Percentiles rank a stretch among this genome's conserved stretches.
These are phyloP conservation scores for Albifimbria verrucaria DNA, from an alignment of 2,329 filamentous ascomycete species.

Conservation along the genomic window DNA sequence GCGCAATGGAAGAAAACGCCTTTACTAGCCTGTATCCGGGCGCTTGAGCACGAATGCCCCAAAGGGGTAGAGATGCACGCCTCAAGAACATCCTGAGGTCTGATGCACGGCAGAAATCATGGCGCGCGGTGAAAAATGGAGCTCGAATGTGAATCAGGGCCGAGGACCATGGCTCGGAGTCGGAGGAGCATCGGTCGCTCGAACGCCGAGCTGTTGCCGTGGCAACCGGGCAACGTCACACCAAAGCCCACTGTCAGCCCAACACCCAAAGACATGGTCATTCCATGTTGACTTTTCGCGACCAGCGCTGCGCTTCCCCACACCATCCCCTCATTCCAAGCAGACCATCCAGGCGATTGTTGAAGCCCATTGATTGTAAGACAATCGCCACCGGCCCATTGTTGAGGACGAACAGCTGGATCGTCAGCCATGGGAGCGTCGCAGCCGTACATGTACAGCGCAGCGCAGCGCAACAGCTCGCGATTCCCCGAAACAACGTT, in stretches of 20 bases:
- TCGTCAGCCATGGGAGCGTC: conserved; percentile 18
- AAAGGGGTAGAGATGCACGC: background rate
- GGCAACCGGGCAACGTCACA: conserved; percentile 20
- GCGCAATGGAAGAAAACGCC: background rate
- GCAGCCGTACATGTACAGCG: conserved; percentile 70
- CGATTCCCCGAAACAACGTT: conserved; percentile 59
- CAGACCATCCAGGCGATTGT: too few relatives aligned
- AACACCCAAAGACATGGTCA: background rate
- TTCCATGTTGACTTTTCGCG: background rate
- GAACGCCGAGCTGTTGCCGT: conserved; percentile 17
- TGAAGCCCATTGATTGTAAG: too few relatives aligned
- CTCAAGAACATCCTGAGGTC: background rate
- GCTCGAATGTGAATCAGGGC: background rate
- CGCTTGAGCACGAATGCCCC: background rate
- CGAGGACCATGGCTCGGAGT: background rate
- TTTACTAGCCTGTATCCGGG: background rate
- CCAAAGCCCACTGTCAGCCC: background rate
- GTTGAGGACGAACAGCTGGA: background rate
- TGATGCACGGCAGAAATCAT: background rate
- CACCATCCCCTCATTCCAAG: background rate
- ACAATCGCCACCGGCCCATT: too few relatives aligned
- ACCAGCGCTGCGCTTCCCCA: background rate
- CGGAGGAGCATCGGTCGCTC: background rate
- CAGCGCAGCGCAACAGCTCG: conserved; percentile 46
- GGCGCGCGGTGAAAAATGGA: background rate